Evolutionary conservation across 495 filamentous ascomycete genomes (phyloP).

Genomic region (Tuber borchii): DNA sequence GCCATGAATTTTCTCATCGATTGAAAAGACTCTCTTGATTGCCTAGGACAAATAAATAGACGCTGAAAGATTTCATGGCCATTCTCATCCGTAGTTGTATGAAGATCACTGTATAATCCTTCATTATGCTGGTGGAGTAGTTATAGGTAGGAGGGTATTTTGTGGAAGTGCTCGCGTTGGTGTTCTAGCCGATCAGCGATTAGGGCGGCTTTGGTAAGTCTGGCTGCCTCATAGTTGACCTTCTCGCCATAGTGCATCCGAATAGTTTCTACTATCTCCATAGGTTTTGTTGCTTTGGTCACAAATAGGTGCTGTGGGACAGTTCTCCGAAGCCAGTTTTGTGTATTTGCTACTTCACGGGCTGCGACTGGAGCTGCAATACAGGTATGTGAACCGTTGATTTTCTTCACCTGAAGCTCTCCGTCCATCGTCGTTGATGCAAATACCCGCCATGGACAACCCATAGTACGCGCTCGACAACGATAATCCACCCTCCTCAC

Average conservation of each 20-base stretch:
- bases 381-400: conserved; percentile 5
- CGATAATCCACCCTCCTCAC: background rate
- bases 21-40: background rate
- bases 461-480: background rate
- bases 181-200: background rate
- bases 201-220: conserved; percentile 14
- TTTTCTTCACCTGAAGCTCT: background rate
- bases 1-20: background rate
- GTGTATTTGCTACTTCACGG: conserved; percentile 26
- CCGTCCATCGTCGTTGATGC: background rate
- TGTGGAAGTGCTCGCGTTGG: conserved; percentile 1
- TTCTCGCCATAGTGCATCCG: conserved; percentile 21
- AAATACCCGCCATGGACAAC: too few species aligned
- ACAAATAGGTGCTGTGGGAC: conserved; percentile 25
- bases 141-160: conserved; percentile 20
- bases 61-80: background rate
- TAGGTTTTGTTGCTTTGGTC: conserved; percentile 24
- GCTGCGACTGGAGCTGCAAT: conserved; percentile 11
- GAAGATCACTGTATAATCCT: background rate
- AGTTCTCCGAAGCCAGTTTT: conserved; percentile 24
- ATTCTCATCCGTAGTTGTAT: background rate
- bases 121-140: conserved; percentile 3
- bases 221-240: conserved; percentile 26
- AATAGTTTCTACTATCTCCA: conserved; percentile 24
- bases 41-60: background rate